Conservation (phyloP, 495 filamentous ascomycete species). For the Bryoglossum gracile region DNA sequence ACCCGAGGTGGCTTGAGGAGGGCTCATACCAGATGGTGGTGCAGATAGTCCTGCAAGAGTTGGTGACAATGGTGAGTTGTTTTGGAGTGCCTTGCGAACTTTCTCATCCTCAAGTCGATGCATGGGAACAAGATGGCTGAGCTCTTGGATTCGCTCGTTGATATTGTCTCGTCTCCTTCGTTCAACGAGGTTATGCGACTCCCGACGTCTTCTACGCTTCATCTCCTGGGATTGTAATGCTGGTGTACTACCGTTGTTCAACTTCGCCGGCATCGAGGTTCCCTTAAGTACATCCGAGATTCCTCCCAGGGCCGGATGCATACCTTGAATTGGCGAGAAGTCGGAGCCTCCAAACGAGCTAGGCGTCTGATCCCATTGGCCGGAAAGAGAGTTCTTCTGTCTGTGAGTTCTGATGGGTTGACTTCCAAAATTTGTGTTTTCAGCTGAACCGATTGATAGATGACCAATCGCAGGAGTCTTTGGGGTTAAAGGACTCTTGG, state of each 20-base stretch:
- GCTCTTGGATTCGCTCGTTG: slow-evolving; percentile 95
- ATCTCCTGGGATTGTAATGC: slow-evolving; percentile 71
- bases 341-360: slow-evolving; percentile 78
- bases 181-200: slow-evolving; percentile 95
- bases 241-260: slow-evolving; percentile 37
- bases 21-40: slow-evolving; percentile 48
- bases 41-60: slow-evolving; percentile 51
- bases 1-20: slow-evolving; percentile 77
- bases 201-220: slow-evolving; percentile 80
- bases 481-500: slow-evolving; percentile 71
- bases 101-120: slow-evolving; percentile 97
- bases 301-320: slow-evolving; percentile 34
- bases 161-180: slow-evolving; percentile 94
- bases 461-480: slow-evolving; percentile 44
- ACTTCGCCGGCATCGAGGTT: slow-evolving; percentile 46
- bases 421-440: slow-evolving; percentile 44
- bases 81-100: slow-evolving; percentile 86
- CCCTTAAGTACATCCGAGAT: slow-evolving; percentile 48
- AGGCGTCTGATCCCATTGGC: slow-evolving; percentile 69
- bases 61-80: slow-evolving; percentile 80
- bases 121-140: slow-evolving; percentile 84
- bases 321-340: slow-evolving; percentile 55
- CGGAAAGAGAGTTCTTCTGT: slow-evolving; percentile 71
- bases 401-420: slow-evolving; percentile 66
- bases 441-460: slow-evolving; percentile 27